A percentile compares a stretch with the other conserved stretches of the same genome.
These are phyloP conservation scores for Nemania bipapillata DNA, from an alignment of 2,329 filamentous ascomycete species.

Conservation along the genomic window DNA sequence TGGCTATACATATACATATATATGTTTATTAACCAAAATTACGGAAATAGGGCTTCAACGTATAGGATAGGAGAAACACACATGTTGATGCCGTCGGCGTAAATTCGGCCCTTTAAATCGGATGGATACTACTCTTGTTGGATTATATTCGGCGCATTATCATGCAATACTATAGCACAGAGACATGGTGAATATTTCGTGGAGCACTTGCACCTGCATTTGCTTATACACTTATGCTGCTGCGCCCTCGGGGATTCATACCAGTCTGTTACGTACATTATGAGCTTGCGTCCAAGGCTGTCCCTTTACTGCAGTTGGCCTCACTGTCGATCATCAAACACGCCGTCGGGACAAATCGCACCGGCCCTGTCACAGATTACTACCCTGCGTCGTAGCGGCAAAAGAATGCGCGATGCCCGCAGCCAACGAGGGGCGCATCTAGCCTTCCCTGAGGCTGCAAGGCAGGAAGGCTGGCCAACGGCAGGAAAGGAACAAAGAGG, in stretches of 20 bases:
- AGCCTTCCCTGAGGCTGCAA: neutral
- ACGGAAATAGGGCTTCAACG: too few species aligned
- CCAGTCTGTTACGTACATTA: too few species aligned
- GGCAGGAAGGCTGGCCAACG: neutral
- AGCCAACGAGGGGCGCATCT: neutral
- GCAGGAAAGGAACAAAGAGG: neutral
- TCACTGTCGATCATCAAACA: too few species aligned
- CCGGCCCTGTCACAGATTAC: neutral
- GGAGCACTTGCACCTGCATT: neutral
- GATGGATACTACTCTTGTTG: neutral
- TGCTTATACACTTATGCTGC: too few species aligned
- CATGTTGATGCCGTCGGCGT: neutral
- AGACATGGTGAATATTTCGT: neutral
- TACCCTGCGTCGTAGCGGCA: neutral
- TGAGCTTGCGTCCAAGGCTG: too few species aligned
- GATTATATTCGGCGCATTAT: neutral
- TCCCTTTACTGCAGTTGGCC: too few species aligned
- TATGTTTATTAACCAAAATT: too few species aligned
- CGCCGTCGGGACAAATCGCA: too few species aligned
- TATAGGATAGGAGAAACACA: too few species aligned
- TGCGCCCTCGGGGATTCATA: too few species aligned
- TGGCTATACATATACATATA: conserved; percentile 5
- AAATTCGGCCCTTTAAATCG: neutral
- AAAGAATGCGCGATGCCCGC: conserved; percentile 13
- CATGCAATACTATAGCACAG: neutral